phyloP scores from a whole-genome alignment of 2,329 filamentous ascomycete species.

The Coniella lustricola region DNA sequence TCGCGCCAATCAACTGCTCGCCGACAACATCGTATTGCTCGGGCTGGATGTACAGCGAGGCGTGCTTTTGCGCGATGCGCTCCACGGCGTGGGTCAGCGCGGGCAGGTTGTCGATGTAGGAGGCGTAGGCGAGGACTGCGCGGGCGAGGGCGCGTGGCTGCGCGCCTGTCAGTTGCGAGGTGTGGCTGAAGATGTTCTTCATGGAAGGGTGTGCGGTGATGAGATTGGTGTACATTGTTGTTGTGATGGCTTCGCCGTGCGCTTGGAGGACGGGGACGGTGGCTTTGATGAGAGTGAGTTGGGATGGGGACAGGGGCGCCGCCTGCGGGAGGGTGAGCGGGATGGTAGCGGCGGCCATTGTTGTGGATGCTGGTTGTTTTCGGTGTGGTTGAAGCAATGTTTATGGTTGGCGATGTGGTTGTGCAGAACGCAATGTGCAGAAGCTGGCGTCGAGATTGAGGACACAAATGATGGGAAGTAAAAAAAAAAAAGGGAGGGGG shows the following conservation, averaged over 20 bases:
- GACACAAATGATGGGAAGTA: too few species aligned
- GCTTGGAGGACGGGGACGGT: constrained; percentile 66
- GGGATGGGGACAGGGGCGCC: constrained; percentile 48
- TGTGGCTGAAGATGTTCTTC: constrained; percentile 63
- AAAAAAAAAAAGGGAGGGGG: too few species aligned
- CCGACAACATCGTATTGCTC: constrained; percentile 68
- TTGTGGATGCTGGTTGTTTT: neutral
- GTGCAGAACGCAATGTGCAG: too few species aligned
- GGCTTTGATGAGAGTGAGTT: constrained; percentile 67
- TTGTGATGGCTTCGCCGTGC: constrained; percentile 64
- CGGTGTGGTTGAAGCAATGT: neutral
- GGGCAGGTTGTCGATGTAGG: constrained; percentile 63
- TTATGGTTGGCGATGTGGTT: too few species aligned
- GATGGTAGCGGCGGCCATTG: neutral
- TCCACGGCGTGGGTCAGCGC: constrained; percentile 51
- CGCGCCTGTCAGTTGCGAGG: constrained; percentile 60
- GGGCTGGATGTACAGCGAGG: constrained; percentile 59
- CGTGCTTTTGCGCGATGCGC: constrained; percentile 72
- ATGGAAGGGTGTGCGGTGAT: constrained; percentile 57
- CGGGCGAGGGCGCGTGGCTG: constrained; percentile 64
- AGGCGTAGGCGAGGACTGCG: constrained; percentile 65
- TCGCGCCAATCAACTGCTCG: constrained; percentile 58
- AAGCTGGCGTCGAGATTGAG: too few species aligned
- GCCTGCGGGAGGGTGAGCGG: constrained; percentile 1
- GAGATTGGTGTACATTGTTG: constrained; percentile 64